Evolutionary conservation across 2,329 filamentous ascomycete genomes (phyloP).

Genomic region (Microdochium bolleyi): DNA sequence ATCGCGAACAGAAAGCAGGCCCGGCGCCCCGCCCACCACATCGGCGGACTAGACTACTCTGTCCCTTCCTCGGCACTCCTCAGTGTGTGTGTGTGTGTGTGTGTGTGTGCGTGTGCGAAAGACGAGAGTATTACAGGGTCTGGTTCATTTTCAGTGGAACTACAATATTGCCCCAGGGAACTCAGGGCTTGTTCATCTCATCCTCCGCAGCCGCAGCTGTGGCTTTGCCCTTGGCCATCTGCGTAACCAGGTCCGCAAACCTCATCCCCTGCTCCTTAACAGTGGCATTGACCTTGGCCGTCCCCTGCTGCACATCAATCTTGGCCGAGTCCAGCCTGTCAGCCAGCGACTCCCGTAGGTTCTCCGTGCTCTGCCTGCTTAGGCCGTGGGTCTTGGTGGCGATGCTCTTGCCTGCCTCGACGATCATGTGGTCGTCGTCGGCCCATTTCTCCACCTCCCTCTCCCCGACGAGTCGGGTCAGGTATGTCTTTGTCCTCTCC

Average conservation of each 20-base stretch:
- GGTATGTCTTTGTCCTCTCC: constrained; percentile 32
- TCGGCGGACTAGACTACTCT: no score
- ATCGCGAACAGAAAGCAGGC: no score
- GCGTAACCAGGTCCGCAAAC: background rate
- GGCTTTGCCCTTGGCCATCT: background rate
- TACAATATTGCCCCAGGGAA: background rate
- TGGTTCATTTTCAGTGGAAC: no score
- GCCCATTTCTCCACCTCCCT: constrained; percentile 28
- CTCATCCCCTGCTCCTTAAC: background rate
- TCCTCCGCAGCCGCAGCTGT: background rate
- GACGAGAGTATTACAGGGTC: no score
- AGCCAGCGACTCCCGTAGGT: background rate
- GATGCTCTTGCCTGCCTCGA: constrained; percentile 21
- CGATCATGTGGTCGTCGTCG: constrained; percentile 26
- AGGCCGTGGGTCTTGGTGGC: background rate
- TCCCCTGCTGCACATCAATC: background rate
- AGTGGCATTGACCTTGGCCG: background rate
- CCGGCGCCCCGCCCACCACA: no score
- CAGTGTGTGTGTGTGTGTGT: no score
- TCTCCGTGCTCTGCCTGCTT: background rate
- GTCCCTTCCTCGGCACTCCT: no score
- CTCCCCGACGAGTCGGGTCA: constrained; percentile 39
- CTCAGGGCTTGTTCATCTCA: background rate
- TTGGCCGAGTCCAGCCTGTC: background rate
- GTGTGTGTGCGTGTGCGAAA: no score